Base-by-base conservation (phyloP, 441 rosid genomes). In the Flueggea neowawraea region DNA sequence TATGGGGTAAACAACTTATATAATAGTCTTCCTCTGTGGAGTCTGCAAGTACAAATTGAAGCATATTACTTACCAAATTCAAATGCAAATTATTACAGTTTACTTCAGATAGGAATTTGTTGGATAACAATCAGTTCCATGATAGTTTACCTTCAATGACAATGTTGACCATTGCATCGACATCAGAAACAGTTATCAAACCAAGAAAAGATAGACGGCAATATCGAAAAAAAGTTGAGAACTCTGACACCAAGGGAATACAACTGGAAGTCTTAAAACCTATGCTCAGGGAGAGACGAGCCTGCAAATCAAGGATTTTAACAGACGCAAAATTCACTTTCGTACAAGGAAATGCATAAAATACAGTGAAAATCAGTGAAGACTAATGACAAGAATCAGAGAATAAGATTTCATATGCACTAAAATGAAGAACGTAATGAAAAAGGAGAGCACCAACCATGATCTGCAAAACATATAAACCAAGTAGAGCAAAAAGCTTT, bases 121-220 rank as follows among this genome's bases (percentile, higher is more conserved):
- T 36, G 41, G 41, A 8, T 36, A 36, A 11, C 51, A 45, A 22
- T 45, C 33, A 67, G 58, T 11, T 3, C 28, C 4, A 54, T 17
- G 13, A 54, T 9, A 13, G 14, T 32, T 36, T 31, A 85, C 97
- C 90, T 80, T 47, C 83, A 48, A 69, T 48, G 39, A 87, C 65
- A 61, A 59, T 60, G 64, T 58, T 62, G 43, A 70, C 64, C 73
- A 80, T 74, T 31, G 22, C 59, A 62, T 78, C 89, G 52, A 82
- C 65, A 66, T 78, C 86, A 53, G 76, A 78, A 58, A 88, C 97
- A 48, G 90, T 80, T 60, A 91, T 70, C 62, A 87, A 83, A 65
- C 88, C 95, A 57, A 83, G 74, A 66, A 78, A 77, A 58, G 96
- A 82, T 70, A 87, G 64, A 64, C 74, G 83, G 71, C 90, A 87